Evolutionary conservation across 176 grass and related monocot species (phyloP).

Genomic region (Bonia amplexicaulis): DNA sequence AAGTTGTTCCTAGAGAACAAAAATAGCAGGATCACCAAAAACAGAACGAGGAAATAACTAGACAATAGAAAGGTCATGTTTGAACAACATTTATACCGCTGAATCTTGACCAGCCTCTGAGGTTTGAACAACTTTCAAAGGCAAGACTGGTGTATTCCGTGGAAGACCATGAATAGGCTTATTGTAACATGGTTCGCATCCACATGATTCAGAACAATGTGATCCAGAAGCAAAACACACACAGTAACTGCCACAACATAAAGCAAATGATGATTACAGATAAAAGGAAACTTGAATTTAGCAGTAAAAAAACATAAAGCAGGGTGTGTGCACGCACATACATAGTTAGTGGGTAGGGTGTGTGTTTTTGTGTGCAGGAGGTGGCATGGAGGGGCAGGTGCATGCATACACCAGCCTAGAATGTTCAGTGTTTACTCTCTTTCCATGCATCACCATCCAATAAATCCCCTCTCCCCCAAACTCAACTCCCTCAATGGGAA

Average conservation of each 20-base stretch:
- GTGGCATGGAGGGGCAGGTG: neutral
- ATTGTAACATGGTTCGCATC: conserved; percentile 49
- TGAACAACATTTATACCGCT: conserved; percentile 33
- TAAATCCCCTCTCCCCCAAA: neutral
- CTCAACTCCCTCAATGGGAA: neutral
- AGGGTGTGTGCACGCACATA: neutral
- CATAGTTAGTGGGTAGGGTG: neutral
- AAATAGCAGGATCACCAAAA: neutral
- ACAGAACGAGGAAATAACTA: neutral
- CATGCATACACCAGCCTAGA: neutral
- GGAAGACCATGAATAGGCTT: conserved; percentile 32
- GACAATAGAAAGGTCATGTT: neutral
- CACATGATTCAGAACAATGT: conserved; percentile 54
- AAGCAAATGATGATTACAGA: conserved; percentile 9
- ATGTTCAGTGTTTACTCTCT: neutral
- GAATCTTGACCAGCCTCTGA: conserved; percentile 32
- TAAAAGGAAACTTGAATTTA: neutral
- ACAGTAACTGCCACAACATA: conserved; percentile 43
- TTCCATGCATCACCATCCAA: neutral
- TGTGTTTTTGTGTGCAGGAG: neutral
- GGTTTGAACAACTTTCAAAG: conserved; percentile 35
- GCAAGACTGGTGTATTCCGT: conserved; percentile 14
- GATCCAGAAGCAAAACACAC: conserved; percentile 56
- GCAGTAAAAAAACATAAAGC: neutral
- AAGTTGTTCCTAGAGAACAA: conserved; percentile 35